Conservation (phyloP, 2,329 filamentous ascomycete species). For the Calonectria naviculata region DNA sequence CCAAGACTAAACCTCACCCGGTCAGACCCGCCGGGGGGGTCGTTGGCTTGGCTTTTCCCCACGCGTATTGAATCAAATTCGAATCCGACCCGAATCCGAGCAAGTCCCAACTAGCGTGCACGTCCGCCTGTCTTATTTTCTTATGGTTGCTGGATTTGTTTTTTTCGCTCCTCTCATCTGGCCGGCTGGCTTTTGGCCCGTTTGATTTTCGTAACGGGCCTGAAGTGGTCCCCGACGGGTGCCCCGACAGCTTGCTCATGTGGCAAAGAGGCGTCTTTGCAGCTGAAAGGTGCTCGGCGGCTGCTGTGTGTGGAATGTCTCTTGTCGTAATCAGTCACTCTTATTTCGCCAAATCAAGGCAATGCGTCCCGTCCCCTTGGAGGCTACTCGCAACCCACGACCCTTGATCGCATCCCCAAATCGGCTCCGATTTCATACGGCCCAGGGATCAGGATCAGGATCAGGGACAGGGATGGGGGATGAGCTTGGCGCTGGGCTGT, state of each 20-base stretch:
- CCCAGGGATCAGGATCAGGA: conserved; percentile 5
- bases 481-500: neutral
- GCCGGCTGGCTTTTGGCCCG: neutral
- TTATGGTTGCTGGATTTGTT: neutral
- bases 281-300: neutral
- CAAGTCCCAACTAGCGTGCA: neutral
- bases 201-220: neutral
- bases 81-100: conserved; percentile 19
- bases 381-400: neutral
- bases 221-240: neutral
- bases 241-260: neutral
- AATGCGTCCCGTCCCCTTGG: neutral
- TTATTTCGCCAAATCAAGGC: neutral
- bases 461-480: neutral
- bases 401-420: conserved; percentile 8
- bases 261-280: neutral
- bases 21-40: conserved; percentile 14
- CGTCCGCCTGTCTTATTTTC: neutral
- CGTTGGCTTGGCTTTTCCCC: neutral
- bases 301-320: no score
- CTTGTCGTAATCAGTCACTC: neutral
- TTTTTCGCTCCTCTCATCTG: conserved; percentile 5
- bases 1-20: conserved; percentile 2
- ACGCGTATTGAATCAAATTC: conserved; percentile 9
- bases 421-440: conserved; percentile 7